These are phyloP conservation scores for Clonostachys chloroleuca DNA, from an alignment of 2,329 filamentous ascomycete species.

Conservation along the genomic window DNA sequence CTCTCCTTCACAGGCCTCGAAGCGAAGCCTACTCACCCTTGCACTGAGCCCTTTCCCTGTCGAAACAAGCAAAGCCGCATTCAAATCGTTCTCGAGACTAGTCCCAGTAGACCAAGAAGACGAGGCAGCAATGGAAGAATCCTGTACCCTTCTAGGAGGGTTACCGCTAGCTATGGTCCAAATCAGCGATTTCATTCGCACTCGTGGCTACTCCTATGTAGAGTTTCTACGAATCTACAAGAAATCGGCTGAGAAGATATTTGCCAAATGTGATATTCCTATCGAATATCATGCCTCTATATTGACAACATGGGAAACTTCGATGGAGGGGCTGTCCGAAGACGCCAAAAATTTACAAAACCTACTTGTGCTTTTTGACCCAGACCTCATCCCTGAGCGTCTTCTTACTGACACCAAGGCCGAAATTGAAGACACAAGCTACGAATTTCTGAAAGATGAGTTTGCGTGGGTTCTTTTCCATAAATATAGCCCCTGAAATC, in stretches of 20 bases:
- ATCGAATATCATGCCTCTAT: conserved; percentile 3
- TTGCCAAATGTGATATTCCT: conserved; percentile 1
- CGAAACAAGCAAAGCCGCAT: too few species aligned
- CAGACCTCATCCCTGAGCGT: conserved; percentile 2
- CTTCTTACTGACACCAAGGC: background rate
- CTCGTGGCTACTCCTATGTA: conserved; percentile 1
- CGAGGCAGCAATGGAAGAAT: conserved; percentile 1
- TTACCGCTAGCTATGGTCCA: conserved; percentile 3
- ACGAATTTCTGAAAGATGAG: too few species aligned
- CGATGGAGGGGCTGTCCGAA: conserved; percentile 1
- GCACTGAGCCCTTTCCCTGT: conserved; percentile 2
- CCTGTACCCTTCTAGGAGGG: conserved; percentile 2
- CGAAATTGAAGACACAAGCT: background rate
- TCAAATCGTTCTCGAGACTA: conserved; percentile 1
- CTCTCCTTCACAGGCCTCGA: conserved; percentile 2
- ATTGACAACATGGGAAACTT: conserved; percentile 3
- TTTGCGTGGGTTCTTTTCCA: too few species aligned
- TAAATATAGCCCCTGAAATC: too few species aligned
- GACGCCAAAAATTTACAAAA: conserved; percentile 1
- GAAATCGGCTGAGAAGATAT: conserved; percentile 3
- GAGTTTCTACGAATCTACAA: conserved; percentile 4
- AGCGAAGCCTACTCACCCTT: background rate
- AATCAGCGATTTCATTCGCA: conserved; percentile 3
- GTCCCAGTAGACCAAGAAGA: conserved; percentile 1
- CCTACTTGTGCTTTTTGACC: conserved; percentile 3